phyloP scores from a whole-genome alignment of 2,329 filamentous ascomycete genomes.

The Stagonosporopsis cucurbitacearum region DNA sequence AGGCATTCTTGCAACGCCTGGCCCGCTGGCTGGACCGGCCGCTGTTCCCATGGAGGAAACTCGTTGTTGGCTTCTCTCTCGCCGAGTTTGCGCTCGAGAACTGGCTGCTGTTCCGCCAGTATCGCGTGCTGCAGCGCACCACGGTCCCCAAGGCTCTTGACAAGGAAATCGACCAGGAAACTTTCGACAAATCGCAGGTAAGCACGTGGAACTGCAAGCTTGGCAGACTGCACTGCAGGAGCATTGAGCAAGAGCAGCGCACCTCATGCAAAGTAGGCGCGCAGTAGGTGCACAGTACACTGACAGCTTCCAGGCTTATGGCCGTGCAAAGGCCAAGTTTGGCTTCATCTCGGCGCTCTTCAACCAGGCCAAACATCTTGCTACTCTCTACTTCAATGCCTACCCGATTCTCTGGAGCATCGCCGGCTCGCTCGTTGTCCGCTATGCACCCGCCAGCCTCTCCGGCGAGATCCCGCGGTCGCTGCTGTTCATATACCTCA shows the following conservation, averaged over 20 bases:
- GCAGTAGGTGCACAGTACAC: constrained; percentile 1
- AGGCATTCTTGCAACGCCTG: constrained; percentile 63
- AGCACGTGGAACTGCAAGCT: neutral
- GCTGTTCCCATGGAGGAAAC: constrained; percentile 94
- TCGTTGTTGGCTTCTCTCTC: constrained; percentile 92
- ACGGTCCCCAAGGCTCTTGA: constrained; percentile 85
- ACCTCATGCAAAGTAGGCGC: no score
- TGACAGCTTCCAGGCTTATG: constrained; percentile 69
- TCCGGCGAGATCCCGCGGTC: constrained; percentile 93
- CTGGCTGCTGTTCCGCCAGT: constrained; percentile 88
- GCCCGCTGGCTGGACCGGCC: constrained; percentile 88
- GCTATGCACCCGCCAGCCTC: constrained; percentile 78
- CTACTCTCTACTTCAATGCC: constrained; percentile 87
- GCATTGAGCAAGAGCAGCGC: neutral
- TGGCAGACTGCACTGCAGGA: neutral
- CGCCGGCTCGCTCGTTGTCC: constrained; percentile 75
- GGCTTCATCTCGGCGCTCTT: constrained; percentile 81
- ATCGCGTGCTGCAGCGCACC: constrained; percentile 79
- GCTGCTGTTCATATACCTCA: constrained; percentile 87
- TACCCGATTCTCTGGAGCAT: constrained; percentile 89
- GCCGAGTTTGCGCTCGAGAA: constrained; percentile 91
- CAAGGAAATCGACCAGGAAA: constrained; percentile 85
- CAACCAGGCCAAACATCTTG: constrained; percentile 85
- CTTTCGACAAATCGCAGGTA: constrained; percentile 91
- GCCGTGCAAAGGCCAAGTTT: constrained; percentile 93